Base-by-base conservation (phyloP, 495 filamentous ascomycete genomes). In the Lasiosphaeria hispida region DNA sequence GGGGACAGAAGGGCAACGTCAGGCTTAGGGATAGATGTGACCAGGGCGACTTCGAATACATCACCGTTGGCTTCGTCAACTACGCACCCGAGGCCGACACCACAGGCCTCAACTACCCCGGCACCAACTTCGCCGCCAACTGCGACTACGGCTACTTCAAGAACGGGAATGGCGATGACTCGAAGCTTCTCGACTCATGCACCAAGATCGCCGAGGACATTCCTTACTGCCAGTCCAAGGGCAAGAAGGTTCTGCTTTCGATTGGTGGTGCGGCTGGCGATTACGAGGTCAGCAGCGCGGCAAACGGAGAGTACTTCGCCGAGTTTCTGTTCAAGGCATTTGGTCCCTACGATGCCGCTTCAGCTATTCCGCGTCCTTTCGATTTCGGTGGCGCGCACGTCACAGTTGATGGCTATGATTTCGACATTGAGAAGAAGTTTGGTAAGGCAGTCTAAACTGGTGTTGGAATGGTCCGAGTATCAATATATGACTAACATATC, bases 291-390 rank as follows among this genome's bases (percentile, higher is more conserved):
- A 80, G 81, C 34, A 77, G 68, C 55, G 72, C 77, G 35, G 55
- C 65, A 8, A 75, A 77, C 9, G 86, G 85, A 30, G 66, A 72
- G 38, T 63, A 77, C 2, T 84, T 86, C 33, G 87, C 86, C 7
- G 66, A 81, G n/a, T 79, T 85, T 43, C 69, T 90, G 42, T 89
- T 84, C 80, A 65, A 79, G 34, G 81, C 85, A 2, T 89, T 89
- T 63, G 87, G 87, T 15, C 82, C 81, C n/a, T 70, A 73, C 49
- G 64, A 69, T 35, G 7, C 58, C 3, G 48, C 40, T 36, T 77
- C 66, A 37, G 63, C 60, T n/a, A 72, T 67, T 3, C 74, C 80
- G 13, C 79, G 85, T 45, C 87, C 87, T n/a, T 86, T 90, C 45
- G 86, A 85, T 47, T 40, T 23, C 30, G 69, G 61, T 42, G 58